These are phyloP conservation scores for Populus nigra DNA, from an alignment of 345 rosid species.

Conservation along the genomic window DNA sequence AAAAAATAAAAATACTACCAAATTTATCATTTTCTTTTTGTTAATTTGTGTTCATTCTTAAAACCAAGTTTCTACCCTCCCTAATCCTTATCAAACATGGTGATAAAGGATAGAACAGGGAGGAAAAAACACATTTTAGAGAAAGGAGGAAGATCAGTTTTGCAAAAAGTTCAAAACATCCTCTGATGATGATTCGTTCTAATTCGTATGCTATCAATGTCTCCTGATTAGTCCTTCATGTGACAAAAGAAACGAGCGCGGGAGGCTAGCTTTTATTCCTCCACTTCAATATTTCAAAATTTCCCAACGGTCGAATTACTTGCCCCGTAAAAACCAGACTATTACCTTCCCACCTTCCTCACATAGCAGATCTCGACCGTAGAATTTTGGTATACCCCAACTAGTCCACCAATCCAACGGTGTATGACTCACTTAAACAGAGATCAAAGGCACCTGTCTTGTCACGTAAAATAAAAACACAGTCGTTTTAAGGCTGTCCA, in stretches of 20 bases:
- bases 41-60: too few relatives aligned
- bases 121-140: too few relatives aligned
- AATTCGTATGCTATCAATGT: too few relatives aligned
- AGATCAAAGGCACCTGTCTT: neutral
- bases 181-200: too few relatives aligned
- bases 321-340: neutral
- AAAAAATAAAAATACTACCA: too few relatives aligned
- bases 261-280: neutral
- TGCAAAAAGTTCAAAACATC: neutral
- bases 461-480: neutral
- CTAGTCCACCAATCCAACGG: neutral
- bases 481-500: neutral
- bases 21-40: too few relatives aligned
- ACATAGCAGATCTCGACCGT: conserved; percentile 18
- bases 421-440: neutral
- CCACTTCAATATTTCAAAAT: conserved; percentile 14
- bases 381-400: neutral
- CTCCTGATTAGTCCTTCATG: neutral
- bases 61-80: too few relatives aligned
- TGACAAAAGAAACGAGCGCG: neutral
- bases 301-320: conserved; percentile 32
- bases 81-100: too few relatives aligned
- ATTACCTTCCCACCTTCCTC: neutral
- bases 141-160: neutral
- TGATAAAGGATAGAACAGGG: too few relatives aligned